Base-by-base conservation (phyloP, 1,284 basidiomycete species). In the Termitomyces sp. region DNA sequence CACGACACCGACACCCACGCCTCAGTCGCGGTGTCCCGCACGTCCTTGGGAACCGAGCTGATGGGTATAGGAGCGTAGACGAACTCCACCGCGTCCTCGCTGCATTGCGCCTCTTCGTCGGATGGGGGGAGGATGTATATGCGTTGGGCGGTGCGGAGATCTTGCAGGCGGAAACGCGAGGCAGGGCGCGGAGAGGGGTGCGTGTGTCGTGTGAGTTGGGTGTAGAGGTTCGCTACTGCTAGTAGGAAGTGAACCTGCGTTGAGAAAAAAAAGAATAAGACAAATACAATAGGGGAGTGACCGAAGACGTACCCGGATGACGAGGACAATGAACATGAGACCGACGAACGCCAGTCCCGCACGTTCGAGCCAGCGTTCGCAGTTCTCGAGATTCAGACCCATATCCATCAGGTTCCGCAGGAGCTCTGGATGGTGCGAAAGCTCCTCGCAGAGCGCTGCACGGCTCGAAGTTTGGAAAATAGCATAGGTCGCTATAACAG, bases 381-480 rank as follows among this genome's bases (percentile, higher is more conserved):
- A 90, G 60, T 88, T 88, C 68, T 89, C 87, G 28, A 86, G 69
- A 57, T 76, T 86, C 57, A 89, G 73, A 0, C 86, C 87, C 61
- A 85, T 76, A 60, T 87, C 86, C 37, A 77, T 74, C 67, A 86
- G 68, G 59, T 81, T 80, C n/a, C 82, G 79, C 68, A 90, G 75
- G 42, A 89, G 69, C 62, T 88, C 86, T 16, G 85, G 82, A 54
- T 88, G 84, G 47, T 80, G 75, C 3, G 85, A 84, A 30, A 89
- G 70, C 61, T 85, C 82, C 60, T 89, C 86, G 67, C 86, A 90
- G 2, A 87, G 68, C 14, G 74, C 75, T 1, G 83, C 72, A 31
- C 84, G 79, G 19, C 81, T 70, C 8, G 77, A 71, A 16, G 76
- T 72, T 54, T 76, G 75, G 64, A 84, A 84, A 2, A 81, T 76